These are phyloP conservation scores for Fusarium guadeloupense DNA, from an alignment of 2,329 filamentous ascomycete genomes.

Conservation along the genomic window DNA sequence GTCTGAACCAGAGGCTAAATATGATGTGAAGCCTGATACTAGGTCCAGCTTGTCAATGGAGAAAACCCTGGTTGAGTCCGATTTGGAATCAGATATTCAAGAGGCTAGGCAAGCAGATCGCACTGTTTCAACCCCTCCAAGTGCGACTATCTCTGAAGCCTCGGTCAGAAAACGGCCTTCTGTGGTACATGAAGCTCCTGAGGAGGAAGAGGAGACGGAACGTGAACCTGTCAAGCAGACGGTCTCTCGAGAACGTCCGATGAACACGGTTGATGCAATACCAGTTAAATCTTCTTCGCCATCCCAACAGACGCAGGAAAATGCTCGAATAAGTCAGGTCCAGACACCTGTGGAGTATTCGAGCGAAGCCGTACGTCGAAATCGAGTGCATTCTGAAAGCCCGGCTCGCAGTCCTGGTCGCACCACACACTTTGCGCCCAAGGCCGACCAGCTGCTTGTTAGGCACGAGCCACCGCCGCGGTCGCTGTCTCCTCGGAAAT, in stretches of 20 bases:
- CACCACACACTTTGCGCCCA: constrained; percentile 71
- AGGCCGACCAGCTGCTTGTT: constrained; percentile 63
- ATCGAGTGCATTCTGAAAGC: constrained; percentile 63
- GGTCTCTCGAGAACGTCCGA: not conserved
- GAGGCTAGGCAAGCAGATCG: not conserved
- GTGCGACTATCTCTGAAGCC: not conserved
- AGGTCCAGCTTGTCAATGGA: not conserved
- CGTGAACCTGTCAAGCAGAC: constrained; percentile 15
- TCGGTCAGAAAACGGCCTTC: constrained; percentile 52
- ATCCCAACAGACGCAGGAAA: not conserved
- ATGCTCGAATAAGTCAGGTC: not conserved
- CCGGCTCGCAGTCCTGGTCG: constrained; percentile 74
- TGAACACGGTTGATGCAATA: constrained; percentile 48
- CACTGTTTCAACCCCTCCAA: not conserved
- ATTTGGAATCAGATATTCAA: constrained; percentile 7
- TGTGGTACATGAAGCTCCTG: constrained; percentile 57
- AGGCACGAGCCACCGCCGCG: constrained; percentile 75
- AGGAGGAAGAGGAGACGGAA: constrained; percentile 49
- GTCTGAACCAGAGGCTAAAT: constrained; percentile 13
- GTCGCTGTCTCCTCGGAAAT: constrained; percentile 80
- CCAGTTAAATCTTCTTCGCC: constrained; percentile 42
- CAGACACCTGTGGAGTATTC: constrained; percentile 24
- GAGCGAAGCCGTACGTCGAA: constrained; percentile 32
- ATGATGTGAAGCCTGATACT: not conserved
- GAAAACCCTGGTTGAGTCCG: constrained; percentile 8